Evolutionary conservation across 257 asterid genomes (phyloP).

Genomic region (Ballota nigra): DNA sequence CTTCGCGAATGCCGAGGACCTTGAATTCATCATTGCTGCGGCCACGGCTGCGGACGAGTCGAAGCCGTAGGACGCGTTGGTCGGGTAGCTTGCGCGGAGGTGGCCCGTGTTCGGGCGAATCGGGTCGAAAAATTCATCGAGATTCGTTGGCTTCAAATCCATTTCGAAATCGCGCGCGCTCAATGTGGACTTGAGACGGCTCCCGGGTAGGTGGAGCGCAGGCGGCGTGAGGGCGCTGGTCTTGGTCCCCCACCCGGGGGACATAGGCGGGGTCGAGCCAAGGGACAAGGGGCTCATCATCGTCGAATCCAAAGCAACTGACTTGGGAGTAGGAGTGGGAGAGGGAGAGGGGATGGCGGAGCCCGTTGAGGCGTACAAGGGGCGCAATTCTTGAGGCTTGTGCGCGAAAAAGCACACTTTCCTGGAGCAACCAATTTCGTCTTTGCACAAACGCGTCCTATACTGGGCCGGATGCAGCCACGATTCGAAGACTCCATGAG

Average conservation of each 20-base stretch:
- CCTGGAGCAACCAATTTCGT: constrained; percentile 73
- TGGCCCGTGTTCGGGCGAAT: constrained; percentile 51
- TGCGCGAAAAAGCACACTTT: constrained; percentile 93
- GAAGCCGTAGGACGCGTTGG: constrained; percentile 44
- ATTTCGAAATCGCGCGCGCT: constrained; percentile 59
- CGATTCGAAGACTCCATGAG: constrained; percentile 93
- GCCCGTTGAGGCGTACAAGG: constrained; percentile 73
- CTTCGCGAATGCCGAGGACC: constrained; percentile 62
- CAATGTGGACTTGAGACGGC: constrained; percentile 59
- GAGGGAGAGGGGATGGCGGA: constrained; percentile 89
- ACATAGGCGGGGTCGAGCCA: constrained; percentile 59
- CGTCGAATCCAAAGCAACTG: constrained; percentile 41
- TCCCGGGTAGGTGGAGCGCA: constrained; percentile 63
- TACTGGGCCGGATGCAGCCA: constrained; percentile 98
- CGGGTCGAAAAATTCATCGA: constrained; percentile 65
- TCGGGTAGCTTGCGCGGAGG: constrained; percentile 64
- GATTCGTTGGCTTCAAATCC: constrained; percentile 63
- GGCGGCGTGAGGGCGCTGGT: constrained; percentile 58
- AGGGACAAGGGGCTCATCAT: constrained; percentile 51
- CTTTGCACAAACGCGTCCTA: constrained; percentile 86
- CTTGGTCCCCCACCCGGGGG: constrained; percentile 72
- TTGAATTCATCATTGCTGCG: constrained; percentile 71
- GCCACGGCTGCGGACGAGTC: constrained; percentile 85
- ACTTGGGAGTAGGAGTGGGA: constrained; percentile 74
- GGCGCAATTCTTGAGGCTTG: constrained; percentile 72